Evolutionary conservation across 768 basidiomycete species (phyloP).

Genomic region (Tulasnella sp.): DNA sequence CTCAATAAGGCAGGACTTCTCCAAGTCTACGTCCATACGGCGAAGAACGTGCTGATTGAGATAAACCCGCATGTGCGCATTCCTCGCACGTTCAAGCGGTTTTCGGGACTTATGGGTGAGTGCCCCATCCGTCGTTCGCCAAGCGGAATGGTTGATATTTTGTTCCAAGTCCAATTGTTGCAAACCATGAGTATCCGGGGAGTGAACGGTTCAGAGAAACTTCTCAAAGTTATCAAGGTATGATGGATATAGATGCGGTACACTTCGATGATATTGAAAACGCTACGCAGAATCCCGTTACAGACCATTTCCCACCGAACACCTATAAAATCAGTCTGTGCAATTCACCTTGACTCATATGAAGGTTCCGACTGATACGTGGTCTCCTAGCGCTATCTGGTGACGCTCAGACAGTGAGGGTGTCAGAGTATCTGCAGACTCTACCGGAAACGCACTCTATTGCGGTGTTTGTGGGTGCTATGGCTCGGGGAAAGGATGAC

Average conservation of each 20-base stretch:
- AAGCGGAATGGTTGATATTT: not conserved
- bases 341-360: not conserved
- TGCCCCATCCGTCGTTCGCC: not conserved
- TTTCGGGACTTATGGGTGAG: slow-evolving; percentile 93
- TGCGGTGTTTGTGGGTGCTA: slow-evolving; percentile 94
- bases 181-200: slow-evolving; percentile 93
- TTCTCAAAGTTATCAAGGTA: slow-evolving; percentile 94
- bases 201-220: slow-evolving; percentile 91
- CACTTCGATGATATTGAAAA: not conserved
- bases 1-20: slow-evolving; percentile 93
- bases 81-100: slow-evolving; percentile 95
- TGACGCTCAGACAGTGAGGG: slow-evolving; percentile 67
- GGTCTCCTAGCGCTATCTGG: slow-evolving; percentile 67
- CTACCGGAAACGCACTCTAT: slow-evolving; percentile 80
- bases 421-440: slow-evolving; percentile 74
- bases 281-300: slow-evolving; percentile 66
- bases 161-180: slow-evolving; percentile 74
- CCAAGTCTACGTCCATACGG: slow-evolving; percentile 97
- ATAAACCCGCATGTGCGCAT: slow-evolving; percentile 97
- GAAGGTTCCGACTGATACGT: not conserved
- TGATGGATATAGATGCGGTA: slow-evolving; percentile 16
- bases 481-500: slow-evolving; percentile 92
- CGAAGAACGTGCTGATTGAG: slow-evolving; percentile 91
- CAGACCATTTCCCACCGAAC: slow-evolving; percentile 87
- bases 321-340: slow-evolving; percentile 87